A percentile compares a stretch with the other conserved stretches of the same genome.
Evolutionary conservation across 495 filamentous ascomycete genomes (phyloP).

Genomic region (Annulohypoxylon bovei): DNA sequence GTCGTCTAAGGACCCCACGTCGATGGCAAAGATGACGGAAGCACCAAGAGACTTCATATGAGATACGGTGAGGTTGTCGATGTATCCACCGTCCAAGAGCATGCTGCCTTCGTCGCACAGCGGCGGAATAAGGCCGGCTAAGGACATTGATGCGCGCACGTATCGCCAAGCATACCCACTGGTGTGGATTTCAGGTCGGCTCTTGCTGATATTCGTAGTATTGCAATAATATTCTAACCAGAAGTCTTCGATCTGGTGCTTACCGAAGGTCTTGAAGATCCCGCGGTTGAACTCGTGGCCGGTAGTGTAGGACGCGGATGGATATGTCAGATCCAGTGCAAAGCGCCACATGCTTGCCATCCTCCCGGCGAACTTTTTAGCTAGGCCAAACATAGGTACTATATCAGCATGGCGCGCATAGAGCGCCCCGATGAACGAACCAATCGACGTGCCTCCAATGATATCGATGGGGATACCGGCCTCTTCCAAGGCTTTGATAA

Average conservation of each 20-base stretch:
- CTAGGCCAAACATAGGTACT: constrained; percentile 94
- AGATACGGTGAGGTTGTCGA: constrained; percentile 95
- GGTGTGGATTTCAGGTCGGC: constrained; percentile 87
- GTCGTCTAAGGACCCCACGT: constrained; percentile 92
- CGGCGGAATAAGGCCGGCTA: constrained; percentile 90
- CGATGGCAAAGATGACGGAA: constrained; percentile 93
- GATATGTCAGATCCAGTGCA: constrained; percentile 94
- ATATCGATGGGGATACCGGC: constrained; percentile 97
- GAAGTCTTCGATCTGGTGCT: constrained; percentile 97
- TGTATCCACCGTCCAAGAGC: constrained; percentile 95
- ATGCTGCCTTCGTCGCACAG: constrained; percentile 96
- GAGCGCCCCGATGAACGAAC: constrained; percentile 94
- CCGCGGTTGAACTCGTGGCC: constrained; percentile 99
- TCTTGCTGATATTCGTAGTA: constrained; percentile 95
- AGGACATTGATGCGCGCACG: constrained; percentile 92
- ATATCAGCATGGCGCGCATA: constrained; percentile 97
- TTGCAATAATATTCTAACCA: constrained; percentile 99
- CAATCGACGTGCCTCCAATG: constrained; percentile 95
- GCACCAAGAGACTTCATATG: constrained; percentile 96
- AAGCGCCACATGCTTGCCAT: constrained; percentile 99
- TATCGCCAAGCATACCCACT: constrained; percentile 97
- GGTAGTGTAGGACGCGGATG: constrained; percentile 93
- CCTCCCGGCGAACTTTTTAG: constrained; percentile 95
- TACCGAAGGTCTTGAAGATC: constrained; percentile 98
- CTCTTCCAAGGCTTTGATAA: constrained; percentile 95